These are phyloP conservation scores for Candida argentea DNA, from an alignment of 805 yeast species.

Conservation along the genomic window DNA sequence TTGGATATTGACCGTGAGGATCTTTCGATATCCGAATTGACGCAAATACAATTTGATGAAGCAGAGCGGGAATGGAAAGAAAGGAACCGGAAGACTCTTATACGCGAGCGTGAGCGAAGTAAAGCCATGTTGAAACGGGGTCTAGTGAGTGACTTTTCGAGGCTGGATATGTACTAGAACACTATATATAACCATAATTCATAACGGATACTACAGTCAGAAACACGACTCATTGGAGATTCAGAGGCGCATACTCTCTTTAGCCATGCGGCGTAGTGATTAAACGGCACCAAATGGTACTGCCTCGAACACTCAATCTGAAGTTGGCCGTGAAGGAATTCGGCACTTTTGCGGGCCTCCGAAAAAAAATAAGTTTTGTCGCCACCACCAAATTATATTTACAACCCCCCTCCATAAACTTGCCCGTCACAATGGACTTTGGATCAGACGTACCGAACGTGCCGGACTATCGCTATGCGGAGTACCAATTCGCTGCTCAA, in stretches of 20 bases:
- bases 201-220: no score
- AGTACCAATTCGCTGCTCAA: constrained; percentile 55
- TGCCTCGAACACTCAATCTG: no score
- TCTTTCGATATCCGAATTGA: constrained; percentile 45
- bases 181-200: not conserved
- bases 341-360: no score
- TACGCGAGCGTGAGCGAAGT: constrained; percentile 34
- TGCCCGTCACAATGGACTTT: constrained; percentile 17
- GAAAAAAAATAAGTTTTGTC: no score
- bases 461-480: constrained; percentile 80
- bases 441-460: constrained; percentile 46
- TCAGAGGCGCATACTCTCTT: no score
- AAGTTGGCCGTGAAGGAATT: no score
- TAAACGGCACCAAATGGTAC: no score
- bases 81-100: constrained; percentile 21
- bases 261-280: no score
- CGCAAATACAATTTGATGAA: constrained; percentile 48
- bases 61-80: constrained; percentile 40
- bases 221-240: no score
- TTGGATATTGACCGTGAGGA: constrained; percentile 84
- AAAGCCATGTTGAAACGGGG: constrained; percentile 45
- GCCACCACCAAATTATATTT: no score
- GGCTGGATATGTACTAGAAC: constrained; percentile 41
- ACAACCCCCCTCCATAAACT: no score
- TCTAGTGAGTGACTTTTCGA: constrained; percentile 45